Conservation (phyloP, 768 basidiomycete genomes). For the Cyclocybe aegerita region DNA sequence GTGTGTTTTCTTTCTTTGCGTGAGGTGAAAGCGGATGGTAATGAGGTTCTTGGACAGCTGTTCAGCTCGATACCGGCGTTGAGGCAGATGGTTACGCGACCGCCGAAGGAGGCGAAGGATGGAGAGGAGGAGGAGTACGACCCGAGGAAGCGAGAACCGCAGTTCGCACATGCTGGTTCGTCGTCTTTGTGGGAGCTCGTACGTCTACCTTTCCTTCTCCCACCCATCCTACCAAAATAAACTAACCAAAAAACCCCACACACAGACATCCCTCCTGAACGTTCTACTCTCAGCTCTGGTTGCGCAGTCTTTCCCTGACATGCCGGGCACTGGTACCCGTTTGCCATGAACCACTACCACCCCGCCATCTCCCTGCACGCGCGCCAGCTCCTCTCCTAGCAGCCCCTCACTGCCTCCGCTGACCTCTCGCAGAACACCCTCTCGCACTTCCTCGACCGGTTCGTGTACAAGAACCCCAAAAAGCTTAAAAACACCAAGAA, state of each 20-base stretch:
- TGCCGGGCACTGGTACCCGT: no score
- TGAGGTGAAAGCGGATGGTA: no score
- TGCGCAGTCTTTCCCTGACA: no score
- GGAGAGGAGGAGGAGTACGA: constrained; percentile 62
- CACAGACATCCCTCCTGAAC: constrained; percentile 74
- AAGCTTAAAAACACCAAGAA: constrained; percentile 38
- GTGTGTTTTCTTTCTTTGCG: no score
- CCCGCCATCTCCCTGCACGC: constrained; percentile 88
- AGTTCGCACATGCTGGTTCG: constrained; percentile 76
- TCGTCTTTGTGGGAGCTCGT: constrained; percentile 92
- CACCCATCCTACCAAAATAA: not conserved
- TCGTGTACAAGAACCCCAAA: constrained; percentile 97
- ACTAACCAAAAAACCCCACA: not conserved
- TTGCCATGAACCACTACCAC: constrained; percentile 93
- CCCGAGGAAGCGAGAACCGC: constrained; percentile 86
- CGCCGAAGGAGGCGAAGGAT: constrained; percentile 22
- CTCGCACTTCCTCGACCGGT: constrained; percentile 93
- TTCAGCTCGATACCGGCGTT: constrained; percentile 46
- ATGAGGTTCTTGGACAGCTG: no score
- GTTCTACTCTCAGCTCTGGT: no score
- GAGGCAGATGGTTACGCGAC: constrained; percentile 35
- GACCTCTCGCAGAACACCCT: constrained; percentile 93
- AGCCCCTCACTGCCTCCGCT: constrained; percentile 76
- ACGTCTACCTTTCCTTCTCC: constrained; percentile 23
- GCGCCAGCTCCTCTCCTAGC: constrained; percentile 69